Conservation (phyloP, 139 green algal species). For the Asterochloris sp. region DNA sequence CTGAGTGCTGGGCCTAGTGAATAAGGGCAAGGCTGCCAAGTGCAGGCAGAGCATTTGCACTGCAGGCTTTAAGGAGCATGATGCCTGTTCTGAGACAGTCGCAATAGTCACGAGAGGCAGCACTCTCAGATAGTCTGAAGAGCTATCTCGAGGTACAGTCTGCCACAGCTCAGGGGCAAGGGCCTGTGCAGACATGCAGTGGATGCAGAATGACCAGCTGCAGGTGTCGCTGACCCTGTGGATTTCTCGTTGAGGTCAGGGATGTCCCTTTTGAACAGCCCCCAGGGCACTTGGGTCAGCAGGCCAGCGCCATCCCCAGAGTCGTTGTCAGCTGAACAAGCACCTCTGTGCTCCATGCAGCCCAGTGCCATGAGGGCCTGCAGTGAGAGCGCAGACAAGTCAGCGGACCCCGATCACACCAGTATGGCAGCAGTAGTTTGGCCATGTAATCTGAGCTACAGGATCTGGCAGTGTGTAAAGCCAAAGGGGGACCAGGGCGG, state of each 20-base stretch:
- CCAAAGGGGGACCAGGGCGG: not conserved
- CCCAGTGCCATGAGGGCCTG: constrained; percentile 89
- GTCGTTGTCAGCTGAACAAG: constrained; percentile 93
- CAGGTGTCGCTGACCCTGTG: constrained; percentile 50
- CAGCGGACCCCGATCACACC: not conserved
- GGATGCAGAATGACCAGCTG: too few species aligned
- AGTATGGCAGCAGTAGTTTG: not conserved
- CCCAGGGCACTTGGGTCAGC: constrained; percentile 98
- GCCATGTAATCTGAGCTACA: not conserved
- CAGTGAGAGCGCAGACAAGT: not conserved
- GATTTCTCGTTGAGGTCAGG: constrained; percentile 56
- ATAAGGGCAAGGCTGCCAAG: too few species aligned
- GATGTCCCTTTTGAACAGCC: constrained; percentile 79
- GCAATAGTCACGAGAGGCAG: too few species aligned
- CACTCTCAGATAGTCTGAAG: too few species aligned
- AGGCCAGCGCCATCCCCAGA: constrained; percentile 96
- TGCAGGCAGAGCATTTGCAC: too few species aligned
- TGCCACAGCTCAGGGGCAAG: too few species aligned
- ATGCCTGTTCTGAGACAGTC: not conserved
- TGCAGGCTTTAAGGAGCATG: not conserved
- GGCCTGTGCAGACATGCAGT: too few species aligned
- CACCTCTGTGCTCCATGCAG: constrained; percentile 99
- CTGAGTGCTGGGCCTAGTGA: too few species aligned
- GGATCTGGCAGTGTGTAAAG: not conserved
- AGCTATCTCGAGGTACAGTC: too few species aligned